Conservation (phyloP, 345 rosid genomes). For the Toxicodendron radicans region DNA sequence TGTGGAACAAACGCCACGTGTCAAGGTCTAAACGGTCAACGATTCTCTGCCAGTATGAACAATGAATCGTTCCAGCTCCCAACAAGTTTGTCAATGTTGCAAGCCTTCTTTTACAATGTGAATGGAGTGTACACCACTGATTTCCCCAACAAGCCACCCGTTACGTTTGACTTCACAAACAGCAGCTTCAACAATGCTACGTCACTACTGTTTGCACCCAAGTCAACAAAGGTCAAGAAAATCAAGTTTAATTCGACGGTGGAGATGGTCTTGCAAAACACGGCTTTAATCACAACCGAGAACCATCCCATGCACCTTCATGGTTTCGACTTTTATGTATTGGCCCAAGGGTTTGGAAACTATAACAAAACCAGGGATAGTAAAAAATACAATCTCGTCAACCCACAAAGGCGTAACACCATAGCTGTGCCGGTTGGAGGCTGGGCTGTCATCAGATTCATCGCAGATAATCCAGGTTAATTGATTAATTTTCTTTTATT, state of each 20-base stretch:
- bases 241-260: constrained; percentile 73
- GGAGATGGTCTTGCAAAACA: constrained; percentile 76
- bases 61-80: constrained; percentile 66
- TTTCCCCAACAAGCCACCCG: constrained; percentile 66
- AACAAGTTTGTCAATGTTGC: constrained; percentile 46
- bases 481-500: too few species aligned
- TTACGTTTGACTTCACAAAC: constrained; percentile 66
- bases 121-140: constrained; percentile 59
- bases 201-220: constrained; percentile 42
- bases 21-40: constrained; percentile 33
- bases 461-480: constrained; percentile 81
- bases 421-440: constrained; percentile 81
- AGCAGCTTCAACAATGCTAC: constrained; percentile 24
- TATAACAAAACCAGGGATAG: constrained; percentile 46
- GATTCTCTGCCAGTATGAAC: constrained; percentile 73
- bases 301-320: constrained; percentile 91
- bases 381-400: constrained; percentile 50
- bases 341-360: constrained; percentile 94
- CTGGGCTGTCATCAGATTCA: constrained; percentile 82
- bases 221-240: constrained; percentile 57
- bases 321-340: constrained; percentile 72
- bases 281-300: constrained; percentile 56
- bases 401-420: constrained; percentile 78
- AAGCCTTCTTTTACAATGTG: constrained; percentile 56
- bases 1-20: constrained; percentile 60